These are phyloP conservation scores for Linnemannia exigua DNA, from an alignment of 192 early-diverging fungal genomes.

Conservation along the genomic window DNA sequence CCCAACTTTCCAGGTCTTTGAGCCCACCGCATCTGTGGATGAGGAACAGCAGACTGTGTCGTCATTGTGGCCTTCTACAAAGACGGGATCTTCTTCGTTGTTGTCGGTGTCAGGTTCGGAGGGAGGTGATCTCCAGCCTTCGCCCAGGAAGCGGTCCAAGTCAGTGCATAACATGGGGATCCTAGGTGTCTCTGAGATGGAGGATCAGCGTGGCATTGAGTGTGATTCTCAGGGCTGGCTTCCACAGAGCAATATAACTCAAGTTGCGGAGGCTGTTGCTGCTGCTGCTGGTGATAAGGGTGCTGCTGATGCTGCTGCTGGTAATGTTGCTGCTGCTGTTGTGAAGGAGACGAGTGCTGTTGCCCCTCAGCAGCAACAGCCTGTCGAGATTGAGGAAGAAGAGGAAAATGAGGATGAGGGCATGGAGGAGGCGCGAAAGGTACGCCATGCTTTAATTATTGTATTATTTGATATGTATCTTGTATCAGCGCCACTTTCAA, in stretches of 20 bases:
- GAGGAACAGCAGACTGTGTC: not conserved
- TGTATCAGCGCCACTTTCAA: not conserved
- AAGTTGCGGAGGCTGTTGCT: not conserved
- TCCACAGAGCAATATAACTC: not conserved
- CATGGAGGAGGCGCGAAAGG: constrained; percentile 36
- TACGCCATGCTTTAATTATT: not conserved
- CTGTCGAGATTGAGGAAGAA: not conserved
- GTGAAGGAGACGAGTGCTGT: not conserved
- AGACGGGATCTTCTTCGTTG: not conserved
- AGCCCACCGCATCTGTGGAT: not conserved
- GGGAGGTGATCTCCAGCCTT: not conserved
- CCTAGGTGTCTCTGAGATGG: not conserved
- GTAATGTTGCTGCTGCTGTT: not conserved
- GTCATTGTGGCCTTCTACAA: not conserved
- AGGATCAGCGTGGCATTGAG: constrained; percentile 2
- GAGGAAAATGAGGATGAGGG: constrained; percentile 17
- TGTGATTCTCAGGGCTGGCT: constrained; percentile 8
- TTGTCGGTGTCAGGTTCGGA: not conserved
- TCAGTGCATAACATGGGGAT: constrained; percentile 1
- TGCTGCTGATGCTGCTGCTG: not conserved
- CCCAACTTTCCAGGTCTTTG: not conserved
- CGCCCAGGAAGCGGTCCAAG: constrained; percentile 13
- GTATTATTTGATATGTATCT: not conserved
- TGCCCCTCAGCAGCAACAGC: not conserved
- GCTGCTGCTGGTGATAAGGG: not conserved